Evolutionary conservation across 805 yeast species (phyloP), one percentile per base, ranked within the genome.

Genomic region (Candida schatavii): DNA sequence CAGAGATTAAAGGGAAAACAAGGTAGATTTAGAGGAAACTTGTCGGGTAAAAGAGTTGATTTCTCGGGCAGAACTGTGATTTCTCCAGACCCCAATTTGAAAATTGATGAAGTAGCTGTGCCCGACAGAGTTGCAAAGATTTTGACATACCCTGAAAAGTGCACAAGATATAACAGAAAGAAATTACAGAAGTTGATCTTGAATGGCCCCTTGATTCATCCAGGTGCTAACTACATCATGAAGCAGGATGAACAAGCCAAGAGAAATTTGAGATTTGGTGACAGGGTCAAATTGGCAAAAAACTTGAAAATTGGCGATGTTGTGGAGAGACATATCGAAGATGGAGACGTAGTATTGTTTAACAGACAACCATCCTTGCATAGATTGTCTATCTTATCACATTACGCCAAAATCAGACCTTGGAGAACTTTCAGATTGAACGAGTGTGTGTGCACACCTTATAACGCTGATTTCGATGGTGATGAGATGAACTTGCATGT

Each of bases 401-500:
- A 93, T 72, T 90, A 83, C 64, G 99, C 97, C 36, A 90, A 88
- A 59, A 83, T 93, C 54, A 78, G 96, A 57, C 99, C 99, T 0
- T 93, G 98, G 98, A 78, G 99, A 69, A 93, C 99, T 2, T 88
- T 93, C 70, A 75, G 99, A 52, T 75, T 93, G 52, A 93, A 93
- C 61, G 98, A 93, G 66, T 93, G 99, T 83, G 99, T 93, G 7
- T 93, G 99, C 70, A 93, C 99, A 0, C 99, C 99, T 2, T 93
- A 93, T 68, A 95, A 95, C 63, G 99, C 99, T 30, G 99, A 93
- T 77, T 93, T 93, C 61, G 99, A 93, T 65, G 99, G 99, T 67
- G 99, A 93, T 68, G 99, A 93, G 65, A 93, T 93, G 99, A 93
- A 93, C 64, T 73, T 93, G 58, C 99, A 93, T 61, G 99, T 93